Percentiles rank a stretch among this genome's conserved stretches.
Evolutionary conservation across 2,329 filamentous ascomycete genomes (phyloP).

Genomic region (Monosporascus sp.): DNA sequence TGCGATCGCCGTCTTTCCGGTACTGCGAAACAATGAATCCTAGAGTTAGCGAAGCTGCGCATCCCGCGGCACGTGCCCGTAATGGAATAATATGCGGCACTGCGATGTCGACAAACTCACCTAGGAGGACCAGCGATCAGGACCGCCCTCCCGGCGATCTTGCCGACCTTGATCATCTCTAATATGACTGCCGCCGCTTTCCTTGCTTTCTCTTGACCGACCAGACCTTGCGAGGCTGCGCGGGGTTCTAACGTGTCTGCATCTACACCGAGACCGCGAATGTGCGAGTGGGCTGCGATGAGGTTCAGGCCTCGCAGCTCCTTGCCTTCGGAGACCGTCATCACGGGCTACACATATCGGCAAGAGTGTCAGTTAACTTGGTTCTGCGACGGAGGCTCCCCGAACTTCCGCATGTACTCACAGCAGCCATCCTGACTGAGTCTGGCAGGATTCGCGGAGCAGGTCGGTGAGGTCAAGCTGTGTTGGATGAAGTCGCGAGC

Average conservation of each 20-base stretch:
- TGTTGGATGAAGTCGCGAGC: neutral
- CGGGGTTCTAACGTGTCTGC: constrained; percentile 84
- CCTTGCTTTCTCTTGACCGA: constrained; percentile 92
- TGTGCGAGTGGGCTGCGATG: constrained; percentile 97
- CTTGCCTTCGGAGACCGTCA: constrained; percentile 89
- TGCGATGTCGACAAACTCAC: constrained; percentile 30
- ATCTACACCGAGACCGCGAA: constrained; percentile 91
- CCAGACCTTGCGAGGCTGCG: constrained; percentile 79
- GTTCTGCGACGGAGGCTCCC: too few relatives aligned
- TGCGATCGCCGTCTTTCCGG: constrained; percentile 95
- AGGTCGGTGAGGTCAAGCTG: constrained; percentile 2
- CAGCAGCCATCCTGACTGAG: constrained; percentile 39
- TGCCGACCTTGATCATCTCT: constrained; percentile 98
- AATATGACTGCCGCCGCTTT: constrained; percentile 95
- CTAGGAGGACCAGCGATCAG: constrained; percentile 91
- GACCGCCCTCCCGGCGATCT: constrained; percentile 92
- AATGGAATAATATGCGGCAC: too few relatives aligned
- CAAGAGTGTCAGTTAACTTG: constrained; percentile 8
- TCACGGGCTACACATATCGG: constrained; percentile 41
- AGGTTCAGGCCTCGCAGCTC: constrained; percentile 95
- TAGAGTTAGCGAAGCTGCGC: constrained; percentile 8
- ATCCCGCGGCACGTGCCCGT: neutral
- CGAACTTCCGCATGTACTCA: neutral
- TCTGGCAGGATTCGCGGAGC: neutral
- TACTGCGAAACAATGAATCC: constrained; percentile 47